Base-by-base conservation (phyloP, 2,329 filamentous ascomycete genomes). In the Aureobasidium namibiae region DNA sequence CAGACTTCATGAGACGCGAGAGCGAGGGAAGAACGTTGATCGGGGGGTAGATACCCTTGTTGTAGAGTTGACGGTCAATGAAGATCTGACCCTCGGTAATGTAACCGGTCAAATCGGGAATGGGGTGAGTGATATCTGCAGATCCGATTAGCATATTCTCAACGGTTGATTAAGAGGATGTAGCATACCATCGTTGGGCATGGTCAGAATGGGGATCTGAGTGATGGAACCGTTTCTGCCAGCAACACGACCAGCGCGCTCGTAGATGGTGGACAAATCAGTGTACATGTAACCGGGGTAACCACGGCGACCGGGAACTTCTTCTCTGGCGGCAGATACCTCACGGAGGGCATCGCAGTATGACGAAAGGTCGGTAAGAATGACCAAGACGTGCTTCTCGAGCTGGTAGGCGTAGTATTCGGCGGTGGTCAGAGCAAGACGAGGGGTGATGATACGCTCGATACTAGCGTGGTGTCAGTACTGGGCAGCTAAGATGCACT, bases 261-360 rank as follows among this genome's bases (percentile, higher is more conserved):
- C 94, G 82, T 99, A 99, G 70, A 99, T 96, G 72, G 94, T 99
- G 61, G 94, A 96, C 86, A 99, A 89, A 85, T 99, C 95, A 67
- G 94, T 99, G 82, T 99, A 99, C 94, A 99, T 99, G 83, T 99
- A 99, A 89, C 94, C 94, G 57, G 94, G 94, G 80, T 94, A 99
- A 83, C 94, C 94, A 86, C 94, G 92, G 75, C 94, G 92, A 82
- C 94, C 94, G 41, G 94, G 94, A 44, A 99, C 94, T 86, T 99
- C 94, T 82, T 99, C 94, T 79, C 94, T 86, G 56, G 94, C 94
- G 58, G 94, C 92, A 14, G 94, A 99, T 53, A 99, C 94, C 78
- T 99, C 94, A 84, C 94, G 94, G 65, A 99, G 87, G 65, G 94
- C 95, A 75, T 99, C 94, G 75, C 95, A 99, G 82, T 99, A 99